A percentile compares a stretch with the other conserved stretches of the same genome.
phyloP scores from a whole-genome alignment of 2,329 filamentous ascomycete genomes.

The Fusarium longipes region DNA sequence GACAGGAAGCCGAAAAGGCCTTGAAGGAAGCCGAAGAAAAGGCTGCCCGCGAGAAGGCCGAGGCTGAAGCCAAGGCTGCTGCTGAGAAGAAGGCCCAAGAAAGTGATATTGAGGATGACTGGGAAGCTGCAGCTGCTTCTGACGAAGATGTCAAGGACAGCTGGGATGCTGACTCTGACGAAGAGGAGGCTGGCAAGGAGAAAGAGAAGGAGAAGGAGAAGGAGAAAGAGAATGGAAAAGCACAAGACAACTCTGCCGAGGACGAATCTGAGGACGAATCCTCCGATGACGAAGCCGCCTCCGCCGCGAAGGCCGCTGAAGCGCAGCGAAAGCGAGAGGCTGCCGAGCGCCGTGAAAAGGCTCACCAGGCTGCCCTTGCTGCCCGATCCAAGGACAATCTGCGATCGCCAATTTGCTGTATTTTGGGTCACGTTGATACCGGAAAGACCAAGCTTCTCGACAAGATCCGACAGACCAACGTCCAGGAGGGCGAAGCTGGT shows the following conservation, averaged over 20 bases:
- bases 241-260: constrained; percentile 44
- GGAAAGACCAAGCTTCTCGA: constrained; percentile 99
- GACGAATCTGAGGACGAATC: constrained; percentile 74
- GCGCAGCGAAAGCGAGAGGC: constrained; percentile 87
- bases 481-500: constrained; percentile 98
- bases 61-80: constrained; percentile 65
- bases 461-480: constrained; percentile 98
- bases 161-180: constrained; percentile 90
- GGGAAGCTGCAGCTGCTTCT: constrained; percentile 85
- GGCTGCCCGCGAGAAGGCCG: constrained; percentile 67
- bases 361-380: constrained; percentile 90
- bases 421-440: constrained; percentile 99
- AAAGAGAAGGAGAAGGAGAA: constrained; percentile 66
- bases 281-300: constrained; percentile 77
- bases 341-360: constrained; percentile 86
- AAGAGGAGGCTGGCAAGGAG: constrained; percentile 67
- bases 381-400: constrained; percentile 94
- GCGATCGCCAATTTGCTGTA: constrained; percentile 98
- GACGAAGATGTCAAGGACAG: constrained; percentile 88
- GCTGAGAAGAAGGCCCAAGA: constrained; percentile 65
- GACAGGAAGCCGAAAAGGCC: constrained; percentile 73
- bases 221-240: constrained; percentile 53
- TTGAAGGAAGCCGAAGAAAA: constrained; percentile 72
- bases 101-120: constrained; percentile 81
- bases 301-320: constrained; percentile 78